Base-by-base conservation (phyloP, 495 filamentous ascomycete species). In the Tuber brumale region DNA sequence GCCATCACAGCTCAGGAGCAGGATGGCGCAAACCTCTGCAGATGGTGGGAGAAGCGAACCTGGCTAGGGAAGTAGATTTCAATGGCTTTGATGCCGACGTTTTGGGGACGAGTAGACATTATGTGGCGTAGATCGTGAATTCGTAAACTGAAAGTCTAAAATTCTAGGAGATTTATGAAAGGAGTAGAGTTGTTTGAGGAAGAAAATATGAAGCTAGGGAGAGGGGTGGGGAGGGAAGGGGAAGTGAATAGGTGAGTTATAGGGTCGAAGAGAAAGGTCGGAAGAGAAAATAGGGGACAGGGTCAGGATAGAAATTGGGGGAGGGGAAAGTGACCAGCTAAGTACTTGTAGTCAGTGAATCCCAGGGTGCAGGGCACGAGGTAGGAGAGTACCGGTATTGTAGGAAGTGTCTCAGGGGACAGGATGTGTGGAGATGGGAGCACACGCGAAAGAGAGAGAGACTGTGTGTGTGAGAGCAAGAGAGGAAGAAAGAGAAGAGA, bases 1-100 rank as follows among this genome's bases (percentile, higher is more conserved):
- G 41, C 57, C 57, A 18, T 19, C 12, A 66, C 16, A 66, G 57
- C 57, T 35, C 27, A 66, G 27, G 27, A 41, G 48, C 70, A 51
- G 19, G 46, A 76, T 71, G 9, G 51, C 42, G 70, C 10, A 35
- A 72, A 70, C 42, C 16, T 12, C 44, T 42, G 37, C 77, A 69
- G n/a, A 61, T 74, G 66, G 72, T 39, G 2, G 43, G 12, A 31
- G 35, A 41, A 71, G 86, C 92, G 76, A 86, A 97, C 95, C 90
- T 97, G 95, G 85, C 89, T 93, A 74, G 95, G 95, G 85, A 97
- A 97, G 86, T 99, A 99, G 84, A 99, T 91, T 87, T 98, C 95
- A 86, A 99, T 95, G 93, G 93, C 95, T 89, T 98, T 99, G 86
- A 99, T 97, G 89, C 95, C 95, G 84, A 99, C 92, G 87, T 97